Base-by-base conservation (phyloP, 768 basidiomycete species). In the Podaxis carcinomalis region DNA sequence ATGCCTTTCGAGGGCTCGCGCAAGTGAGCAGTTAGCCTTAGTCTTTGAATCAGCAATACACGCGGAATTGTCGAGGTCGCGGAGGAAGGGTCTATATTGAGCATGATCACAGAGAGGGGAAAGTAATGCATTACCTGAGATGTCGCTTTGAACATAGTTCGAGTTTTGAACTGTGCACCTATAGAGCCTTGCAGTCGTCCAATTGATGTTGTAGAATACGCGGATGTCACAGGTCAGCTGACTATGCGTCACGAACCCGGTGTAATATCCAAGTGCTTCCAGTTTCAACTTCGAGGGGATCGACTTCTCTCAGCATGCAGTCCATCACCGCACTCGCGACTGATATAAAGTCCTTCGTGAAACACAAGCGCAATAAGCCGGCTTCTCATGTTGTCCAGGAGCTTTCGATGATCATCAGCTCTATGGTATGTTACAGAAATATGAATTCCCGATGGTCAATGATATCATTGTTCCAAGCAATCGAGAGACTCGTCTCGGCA, bases 221-320 rank as follows among this genome's bases (percentile, higher is more conserved):
- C 51, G 58, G 14, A 5, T 21, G 58, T 59, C 58, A 59, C 58
- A 44, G n/a, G n/a, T 60, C 59, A 60, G 13, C 39, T 60, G 59
- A 54, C 35, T 19, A 3, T 3, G 13, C 28, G 32, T 53, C 52
- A 54, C 39, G 13, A 3, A 5, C 7, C 32, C 7, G 32, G 5
- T 32, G 32, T 32, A 9, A 32, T 32, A 7, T 7, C 32, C 32
- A 32, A 7, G 32, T 28, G 27, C 27, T 49, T 3, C 6, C 16
- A 7, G 3, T 6, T 37, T 36, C 6, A 4, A 1, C 27, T 53
- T 25, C 27, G 14, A 42, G n/a, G n/a, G 21, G 4, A 36, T 36
- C 51, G 16, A 2, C 44, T 10, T 37, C 21, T 3, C 28, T 27
- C 25, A 36, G 6, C 46, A 61, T 61, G 59, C 51, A 61, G 25